Conservation (phyloP, 495 filamentous ascomycete genomes). For the Aspergillus funiculosus region DNA sequence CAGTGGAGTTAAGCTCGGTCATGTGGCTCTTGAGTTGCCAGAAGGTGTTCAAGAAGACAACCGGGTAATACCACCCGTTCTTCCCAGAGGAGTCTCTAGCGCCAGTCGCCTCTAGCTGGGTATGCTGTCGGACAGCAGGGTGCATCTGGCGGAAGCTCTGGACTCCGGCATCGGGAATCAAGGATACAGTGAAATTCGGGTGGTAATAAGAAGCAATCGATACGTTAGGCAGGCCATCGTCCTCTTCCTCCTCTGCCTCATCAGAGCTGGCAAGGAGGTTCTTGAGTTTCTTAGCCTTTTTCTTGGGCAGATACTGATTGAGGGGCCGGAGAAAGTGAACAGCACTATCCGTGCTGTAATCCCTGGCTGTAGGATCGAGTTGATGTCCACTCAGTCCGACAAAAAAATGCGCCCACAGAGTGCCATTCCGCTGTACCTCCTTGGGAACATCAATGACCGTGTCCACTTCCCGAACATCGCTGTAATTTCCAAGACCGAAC, state of each 20-base stretch:
- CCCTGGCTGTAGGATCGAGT: constrained; percentile 65
- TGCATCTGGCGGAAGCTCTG: constrained; percentile 61
- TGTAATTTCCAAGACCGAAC: constrained; percentile 75
- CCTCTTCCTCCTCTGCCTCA: constrained; percentile 48
- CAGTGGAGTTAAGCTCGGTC: constrained; percentile 87
- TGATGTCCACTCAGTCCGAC: constrained; percentile 66
- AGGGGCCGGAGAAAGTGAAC: constrained; percentile 79
- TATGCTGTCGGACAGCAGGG: constrained; percentile 67
- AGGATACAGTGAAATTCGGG: constrained; percentile 83
- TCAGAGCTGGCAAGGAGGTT: constrained; percentile 64
- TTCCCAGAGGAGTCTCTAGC: constrained; percentile 74
- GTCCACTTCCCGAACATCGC: constrained; percentile 70
- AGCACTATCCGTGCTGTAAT: constrained; percentile 67
- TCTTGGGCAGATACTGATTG: constrained; percentile 85
- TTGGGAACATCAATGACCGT: constrained; percentile 73
- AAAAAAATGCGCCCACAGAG: constrained; percentile 90
- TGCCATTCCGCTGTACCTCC: constrained; percentile 83
- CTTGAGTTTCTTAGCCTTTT: constrained; percentile 85
- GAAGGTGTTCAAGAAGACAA: constrained; percentile 89
- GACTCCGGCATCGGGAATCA: constrained; percentile 75
- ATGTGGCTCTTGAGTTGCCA: constrained; percentile 93
- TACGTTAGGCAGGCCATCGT: constrained; percentile 49
- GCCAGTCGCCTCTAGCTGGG: constrained; percentile 67
- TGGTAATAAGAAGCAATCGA: constrained; percentile 84
- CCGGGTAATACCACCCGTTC: constrained; percentile 96